Conservation (phyloP, 768 basidiomycete genomes). For the Tylopilus sp. region DNA sequence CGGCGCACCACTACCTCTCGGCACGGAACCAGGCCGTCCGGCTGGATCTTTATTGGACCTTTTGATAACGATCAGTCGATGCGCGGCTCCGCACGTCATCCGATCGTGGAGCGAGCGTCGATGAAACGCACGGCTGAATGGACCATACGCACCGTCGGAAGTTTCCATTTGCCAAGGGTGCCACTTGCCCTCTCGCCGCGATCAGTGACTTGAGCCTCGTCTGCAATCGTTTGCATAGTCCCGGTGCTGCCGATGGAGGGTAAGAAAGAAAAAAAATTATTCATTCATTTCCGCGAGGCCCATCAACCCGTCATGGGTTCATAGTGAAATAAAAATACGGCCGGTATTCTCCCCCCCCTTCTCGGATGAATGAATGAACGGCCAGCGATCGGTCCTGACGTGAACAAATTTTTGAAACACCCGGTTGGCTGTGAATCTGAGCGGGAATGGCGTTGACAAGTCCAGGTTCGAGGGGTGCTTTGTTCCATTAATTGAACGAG, state of each 20-base stretch:
- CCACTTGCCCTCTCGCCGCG: background rate
- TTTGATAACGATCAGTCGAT: background rate
- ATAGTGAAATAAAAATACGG: constrained; percentile 21
- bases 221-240: constrained; percentile 11
- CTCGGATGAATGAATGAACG: constrained; percentile 19
- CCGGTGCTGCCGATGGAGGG: constrained; percentile 11
- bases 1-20: background rate
- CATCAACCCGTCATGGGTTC: constrained; percentile 17
- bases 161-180: background rate
- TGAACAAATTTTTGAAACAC: constrained; percentile 13
- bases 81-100: background rate
- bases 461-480: constrained; percentile 5
- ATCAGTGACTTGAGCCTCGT: constrained; percentile 15
- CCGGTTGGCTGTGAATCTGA: constrained; percentile 10
- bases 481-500: constrained; percentile 24
- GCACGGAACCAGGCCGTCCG: background rate
- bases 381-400: constrained; percentile 2
- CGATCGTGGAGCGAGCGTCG: background rate
- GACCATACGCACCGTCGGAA: constrained; percentile 3
- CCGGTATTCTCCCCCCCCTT: constrained; percentile 9
- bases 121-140: constrained; percentile 8
- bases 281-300: constrained; percentile 29
- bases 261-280: constrained; percentile 23
- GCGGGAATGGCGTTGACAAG: background rate
- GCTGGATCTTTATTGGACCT: background rate